Percentiles rank a stretch among this genome's conserved stretches.
These are phyloP conservation scores for Pseudogymnoascus sp. DNA, from an alignment of 2,329 filamentous ascomycete species.

Conservation along the genomic window DNA sequence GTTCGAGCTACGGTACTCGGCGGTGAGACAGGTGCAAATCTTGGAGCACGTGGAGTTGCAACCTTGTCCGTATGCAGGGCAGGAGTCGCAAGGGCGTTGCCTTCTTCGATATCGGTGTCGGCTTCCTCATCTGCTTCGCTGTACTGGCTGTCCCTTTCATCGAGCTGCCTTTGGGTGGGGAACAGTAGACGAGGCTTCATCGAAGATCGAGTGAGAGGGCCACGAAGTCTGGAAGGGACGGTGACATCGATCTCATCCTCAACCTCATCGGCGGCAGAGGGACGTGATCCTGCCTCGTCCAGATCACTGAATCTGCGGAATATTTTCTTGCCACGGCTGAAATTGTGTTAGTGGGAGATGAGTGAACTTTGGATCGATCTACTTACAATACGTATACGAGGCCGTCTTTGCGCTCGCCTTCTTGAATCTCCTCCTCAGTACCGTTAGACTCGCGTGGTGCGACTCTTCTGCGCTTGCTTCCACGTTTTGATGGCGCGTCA, in stretches of 20 bases:
- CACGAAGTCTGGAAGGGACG: conserved; percentile 26
- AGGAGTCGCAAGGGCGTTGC: conserved; percentile 31
- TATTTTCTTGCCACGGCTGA: conserved; percentile 69
- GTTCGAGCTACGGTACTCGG: conserved; percentile 49
- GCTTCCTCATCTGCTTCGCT: conserved; percentile 49
- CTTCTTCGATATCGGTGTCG: conserved; percentile 36
- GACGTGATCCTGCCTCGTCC: conserved; percentile 21
- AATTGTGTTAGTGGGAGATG: conserved; percentile 22
- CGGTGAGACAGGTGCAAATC: conserved; percentile 51
- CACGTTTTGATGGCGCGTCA: conserved; percentile 36
- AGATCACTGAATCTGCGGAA: conserved; percentile 50
- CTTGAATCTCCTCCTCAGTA: conserved; percentile 22
- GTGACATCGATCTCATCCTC: conserved; percentile 28
- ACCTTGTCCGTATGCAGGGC: conserved; percentile 10
- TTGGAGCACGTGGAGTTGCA: conserved; percentile 46
- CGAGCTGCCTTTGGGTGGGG: conserved; percentile 35
- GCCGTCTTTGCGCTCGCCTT: conserved; percentile 59
- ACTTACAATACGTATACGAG: conserved; percentile 72
- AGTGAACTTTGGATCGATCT: not conserved
- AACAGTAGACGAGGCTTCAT: conserved; percentile 68
- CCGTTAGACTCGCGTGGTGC: conserved; percentile 24
- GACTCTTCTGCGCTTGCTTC: conserved; percentile 46
- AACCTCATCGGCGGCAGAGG: conserved; percentile 18
- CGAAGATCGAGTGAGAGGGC: conserved; percentile 55
- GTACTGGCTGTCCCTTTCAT: conserved; percentile 33